Conservation (phyloP, 148 eudicot genomes). For the Silene uniflora region DNA sequence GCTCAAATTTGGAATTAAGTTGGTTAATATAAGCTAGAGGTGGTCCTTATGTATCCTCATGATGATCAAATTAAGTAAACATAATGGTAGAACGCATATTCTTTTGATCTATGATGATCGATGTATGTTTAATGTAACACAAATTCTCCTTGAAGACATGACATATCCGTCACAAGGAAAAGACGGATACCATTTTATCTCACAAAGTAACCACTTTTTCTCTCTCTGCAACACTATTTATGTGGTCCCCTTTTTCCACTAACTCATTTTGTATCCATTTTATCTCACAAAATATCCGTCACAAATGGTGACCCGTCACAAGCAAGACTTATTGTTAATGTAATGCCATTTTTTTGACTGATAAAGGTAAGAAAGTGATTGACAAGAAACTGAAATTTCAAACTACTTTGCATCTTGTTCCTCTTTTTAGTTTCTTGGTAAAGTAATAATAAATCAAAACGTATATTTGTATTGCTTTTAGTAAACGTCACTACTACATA, state of each 20-base stretch:
- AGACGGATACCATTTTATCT: no score
- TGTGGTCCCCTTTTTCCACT: no score
- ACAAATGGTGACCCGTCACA: no score
- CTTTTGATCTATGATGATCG: conserved; percentile 15
- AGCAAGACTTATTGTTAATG: no score
- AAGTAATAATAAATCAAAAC: conserved; percentile 5
- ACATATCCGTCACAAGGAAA: no score
- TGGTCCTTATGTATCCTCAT: conserved; percentile 22
- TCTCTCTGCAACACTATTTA: no score
- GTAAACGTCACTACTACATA: conserved; percentile 1
- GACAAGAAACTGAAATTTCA: conserved; percentile 14
- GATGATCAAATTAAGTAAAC: conserved; percentile 18
- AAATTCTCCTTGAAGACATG: no score
- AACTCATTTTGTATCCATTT: no score
- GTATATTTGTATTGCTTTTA: not conserved
- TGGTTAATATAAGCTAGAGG: not conserved
- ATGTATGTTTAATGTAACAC: not conserved
- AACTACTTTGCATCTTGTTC: conserved; percentile 28
- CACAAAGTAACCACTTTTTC: no score
- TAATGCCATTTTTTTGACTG: no score
- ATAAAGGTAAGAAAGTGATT: conserved; percentile 12
- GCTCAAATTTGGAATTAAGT: not conserved
- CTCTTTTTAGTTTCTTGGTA: conserved; percentile 18
- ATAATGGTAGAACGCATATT: conserved; percentile 8
- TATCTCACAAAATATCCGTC: no score